Percentiles rank a stretch among this genome's conserved stretches.
Evolutionary conservation across 306 rosid genomes (phyloP).

Genomic region (Quercus agrifolia): DNA sequence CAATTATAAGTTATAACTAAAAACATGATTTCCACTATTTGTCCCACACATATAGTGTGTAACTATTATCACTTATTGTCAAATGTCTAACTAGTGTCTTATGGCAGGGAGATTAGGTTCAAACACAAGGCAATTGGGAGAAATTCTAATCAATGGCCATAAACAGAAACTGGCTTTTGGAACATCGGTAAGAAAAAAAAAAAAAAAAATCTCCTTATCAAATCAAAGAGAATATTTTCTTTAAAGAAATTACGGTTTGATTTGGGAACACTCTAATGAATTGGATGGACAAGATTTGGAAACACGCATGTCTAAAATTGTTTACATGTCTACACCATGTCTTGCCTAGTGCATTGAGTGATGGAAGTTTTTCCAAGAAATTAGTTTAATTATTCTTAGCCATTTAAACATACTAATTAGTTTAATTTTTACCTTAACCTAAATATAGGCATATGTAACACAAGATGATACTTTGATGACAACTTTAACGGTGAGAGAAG

Average conservation of each 20-base stretch:
- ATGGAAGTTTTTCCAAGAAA: too few species aligned
- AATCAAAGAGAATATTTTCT: too few species aligned
- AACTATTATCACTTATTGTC: background rate
- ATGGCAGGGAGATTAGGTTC: constrained; percentile 40
- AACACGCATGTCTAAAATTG: too few species aligned
- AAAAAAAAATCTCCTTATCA: background rate
- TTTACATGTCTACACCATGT: too few species aligned
- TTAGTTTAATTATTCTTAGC: too few species aligned
- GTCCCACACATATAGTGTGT: too few species aligned
- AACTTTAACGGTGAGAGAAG: constrained; percentile 46
- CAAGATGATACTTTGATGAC: constrained; percentile 43
- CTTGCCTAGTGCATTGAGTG: too few species aligned
- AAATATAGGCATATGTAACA: constrained; percentile 47
- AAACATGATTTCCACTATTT: too few species aligned
- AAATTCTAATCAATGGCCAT: constrained; percentile 37
- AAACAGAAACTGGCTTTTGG: constrained; percentile 32
- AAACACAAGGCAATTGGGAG: constrained; percentile 29
- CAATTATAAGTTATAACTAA: too few species aligned
- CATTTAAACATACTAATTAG: background rate
- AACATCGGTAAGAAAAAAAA: constrained; percentile 27
- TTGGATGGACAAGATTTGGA: too few species aligned
- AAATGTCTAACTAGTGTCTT: background rate
- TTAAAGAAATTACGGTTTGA: too few species aligned
- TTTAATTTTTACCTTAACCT: background rate
- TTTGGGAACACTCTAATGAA: too few species aligned